These are phyloP conservation scores for Ophiostoma tasmaniense DNA, from an alignment of 2,329 filamentous ascomycete genomes.

Conservation along the genomic window DNA sequence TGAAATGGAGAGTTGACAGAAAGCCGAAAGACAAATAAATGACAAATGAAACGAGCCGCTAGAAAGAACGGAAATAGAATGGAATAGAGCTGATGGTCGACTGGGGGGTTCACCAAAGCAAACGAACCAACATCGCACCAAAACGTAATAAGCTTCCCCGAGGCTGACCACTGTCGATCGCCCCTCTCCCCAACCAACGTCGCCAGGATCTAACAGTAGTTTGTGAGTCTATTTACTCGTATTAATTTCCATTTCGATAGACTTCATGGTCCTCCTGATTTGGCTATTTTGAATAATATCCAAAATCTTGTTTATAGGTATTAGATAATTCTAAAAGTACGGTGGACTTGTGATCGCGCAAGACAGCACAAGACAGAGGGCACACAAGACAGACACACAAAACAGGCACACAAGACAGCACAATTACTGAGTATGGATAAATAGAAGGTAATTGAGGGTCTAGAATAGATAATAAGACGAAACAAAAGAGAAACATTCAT, in stretches of 20 bases:
- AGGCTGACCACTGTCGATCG: neutral
- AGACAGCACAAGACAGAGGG: neutral
- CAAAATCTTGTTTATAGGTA: neutral
- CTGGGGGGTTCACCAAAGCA: neutral
- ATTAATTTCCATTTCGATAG: neutral
- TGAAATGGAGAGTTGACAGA: neutral
- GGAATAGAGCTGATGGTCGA: neutral
- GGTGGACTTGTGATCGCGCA: neutral
- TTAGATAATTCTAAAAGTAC: no score
- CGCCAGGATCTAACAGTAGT: neutral
- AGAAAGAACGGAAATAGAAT: neutral
- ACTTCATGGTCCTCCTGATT: neutral
- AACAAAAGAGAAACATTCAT: neutral
- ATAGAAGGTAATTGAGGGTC: neutral
- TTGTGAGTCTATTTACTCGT: neutral
- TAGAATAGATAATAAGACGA: neutral
- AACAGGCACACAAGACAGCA: neutral
- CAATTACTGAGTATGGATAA: no score
- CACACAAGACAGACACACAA: neutral
- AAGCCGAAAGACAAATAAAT: neutral
- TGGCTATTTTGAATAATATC: neutral
- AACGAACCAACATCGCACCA: neutral
- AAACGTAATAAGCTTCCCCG: neutral
- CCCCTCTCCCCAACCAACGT: neutral
- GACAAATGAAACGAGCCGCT: neutral